phyloP scores from a whole-genome alignment of 163 green algal species.

The Chlorella variabilis region DNA sequence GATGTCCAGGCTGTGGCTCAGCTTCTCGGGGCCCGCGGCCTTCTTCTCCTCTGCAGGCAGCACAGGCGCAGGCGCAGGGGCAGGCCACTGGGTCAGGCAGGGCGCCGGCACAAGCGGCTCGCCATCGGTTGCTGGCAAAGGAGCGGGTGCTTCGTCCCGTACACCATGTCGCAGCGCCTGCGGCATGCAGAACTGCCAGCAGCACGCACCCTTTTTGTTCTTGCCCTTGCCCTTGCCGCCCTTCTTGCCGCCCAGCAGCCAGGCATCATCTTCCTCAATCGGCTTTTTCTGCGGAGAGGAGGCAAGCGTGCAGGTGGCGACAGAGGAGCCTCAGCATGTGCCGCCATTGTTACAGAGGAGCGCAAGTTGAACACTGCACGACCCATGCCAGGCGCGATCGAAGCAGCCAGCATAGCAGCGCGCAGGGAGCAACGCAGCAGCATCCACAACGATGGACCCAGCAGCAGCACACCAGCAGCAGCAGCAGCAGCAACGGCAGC shows the following conservation, averaged over 20 bases:
- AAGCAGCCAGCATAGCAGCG: background rate
- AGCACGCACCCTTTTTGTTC: constrained; percentile 28
- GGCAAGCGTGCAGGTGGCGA: background rate
- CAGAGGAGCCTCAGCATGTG: no score
- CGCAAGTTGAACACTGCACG: no score
- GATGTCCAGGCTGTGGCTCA: constrained; percentile 51
- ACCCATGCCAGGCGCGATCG: background rate
- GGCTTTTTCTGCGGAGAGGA: constrained; percentile 27
- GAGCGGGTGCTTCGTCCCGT: no score
- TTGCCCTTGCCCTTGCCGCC: constrained; percentile 40
- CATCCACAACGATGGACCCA: no score
- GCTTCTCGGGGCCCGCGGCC: constrained; percentile 34
- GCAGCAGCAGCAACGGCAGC: no score
- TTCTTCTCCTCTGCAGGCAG: constrained; percentile 31
- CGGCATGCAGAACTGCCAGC: background rate
- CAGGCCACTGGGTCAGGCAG: no score
- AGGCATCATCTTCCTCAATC: constrained; percentile 35
- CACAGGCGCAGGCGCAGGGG: background rate
- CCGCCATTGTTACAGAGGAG: no score
- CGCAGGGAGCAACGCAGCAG: background rate
- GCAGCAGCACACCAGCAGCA: background rate
- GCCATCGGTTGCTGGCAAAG: no score
- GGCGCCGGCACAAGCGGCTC: no score
- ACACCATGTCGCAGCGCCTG: no score
- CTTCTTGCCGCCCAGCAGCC: constrained; percentile 42